Conservation (phyloP, 2,329 filamentous ascomycete genomes). For the Paracoccidioides lutzii region DNA sequence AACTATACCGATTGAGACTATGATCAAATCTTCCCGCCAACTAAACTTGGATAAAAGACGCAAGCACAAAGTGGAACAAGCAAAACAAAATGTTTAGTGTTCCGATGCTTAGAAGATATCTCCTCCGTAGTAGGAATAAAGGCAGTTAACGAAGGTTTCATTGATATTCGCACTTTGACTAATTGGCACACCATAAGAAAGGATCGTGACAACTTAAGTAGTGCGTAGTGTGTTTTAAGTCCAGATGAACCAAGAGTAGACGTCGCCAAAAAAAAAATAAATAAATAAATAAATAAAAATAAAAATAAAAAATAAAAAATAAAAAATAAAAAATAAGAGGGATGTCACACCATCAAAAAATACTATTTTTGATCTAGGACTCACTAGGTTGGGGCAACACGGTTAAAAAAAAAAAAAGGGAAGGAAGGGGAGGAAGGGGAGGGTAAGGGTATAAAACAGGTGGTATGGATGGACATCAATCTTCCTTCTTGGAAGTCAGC, state of each 20-base stretch:
- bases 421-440: too few species aligned
- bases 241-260: too few species aligned
- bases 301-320: neutral
- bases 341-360: neutral
- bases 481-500: conserved; percentile 17
- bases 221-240: conserved; percentile 43
- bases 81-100: conserved; percentile 9
- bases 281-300: too few species aligned
- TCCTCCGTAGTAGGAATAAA: conserved; percentile 2
- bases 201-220: conserved; percentile 90
- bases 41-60: conserved; percentile 2
- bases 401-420: neutral
- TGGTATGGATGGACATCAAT: conserved; percentile 11
- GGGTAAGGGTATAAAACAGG: neutral
- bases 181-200: conserved; percentile 76
- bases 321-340: neutral
- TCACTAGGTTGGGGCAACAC: conserved; percentile 2
- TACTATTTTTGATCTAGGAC: neutral
- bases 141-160: conserved; percentile 24
- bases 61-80: conserved; percentile 2
- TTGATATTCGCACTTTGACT: conserved; percentile 89
- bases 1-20: conserved; percentile 1
- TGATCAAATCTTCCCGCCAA: conserved; percentile 8
- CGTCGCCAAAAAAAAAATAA: too few species aligned
- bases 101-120: neutral